Base-by-base conservation (phyloP, 441 rosid genomes). In the Adansonia madagascariensis region DNA sequence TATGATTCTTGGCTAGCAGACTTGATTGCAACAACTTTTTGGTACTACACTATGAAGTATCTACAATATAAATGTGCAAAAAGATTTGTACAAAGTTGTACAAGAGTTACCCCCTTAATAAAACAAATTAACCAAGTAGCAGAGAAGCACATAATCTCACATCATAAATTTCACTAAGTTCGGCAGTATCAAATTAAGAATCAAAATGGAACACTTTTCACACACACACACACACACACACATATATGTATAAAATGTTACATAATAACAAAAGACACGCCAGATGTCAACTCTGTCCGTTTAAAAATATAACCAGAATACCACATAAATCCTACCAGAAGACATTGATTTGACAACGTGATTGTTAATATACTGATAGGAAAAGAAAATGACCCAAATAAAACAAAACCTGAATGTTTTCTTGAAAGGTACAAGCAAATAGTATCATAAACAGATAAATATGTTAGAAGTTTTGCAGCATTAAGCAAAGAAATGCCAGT, bases 401-500 rank as follows among this genome's bases (percentile, higher is more conserved):
- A 50, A 12, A 47, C 14, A 56, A 47, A 68, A 47, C 56, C 18
- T 12, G 41, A 68, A 68, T 46, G 6, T 10, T 47, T 68, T 12
- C 6, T 4, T 12, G 41, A 68, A 46, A 46, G 72, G 47, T 46
- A 46, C 39, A 46, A 22, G 55, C 12, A 68, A 44, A 47, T 68
- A 22, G 20, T 24, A 1, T 18, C 41, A 0, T 68, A 22, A 6
- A 11, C 27, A 68, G 12, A 68, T 8, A 53, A 74, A 17, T 39
- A 39, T 2, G 39, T 4, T 5, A 5, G n/a, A 81, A 17, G 41
- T 17, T 44, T 69, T 6, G 56, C 39, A 60, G 11, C 66, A 84
- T 71, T 50, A 80, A 56, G 75, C 46, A 68, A 65, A 63, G 67
- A 81, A 66, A 74, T 18, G 66, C 72, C 8, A 50, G 27, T 77